A percentile compares a stretch with the other conserved stretches of the same genome.
Evolutionary conservation across 768 basidiomycete species (phyloP).

Genomic region (Gloeopeniophorella convolvens): DNA sequence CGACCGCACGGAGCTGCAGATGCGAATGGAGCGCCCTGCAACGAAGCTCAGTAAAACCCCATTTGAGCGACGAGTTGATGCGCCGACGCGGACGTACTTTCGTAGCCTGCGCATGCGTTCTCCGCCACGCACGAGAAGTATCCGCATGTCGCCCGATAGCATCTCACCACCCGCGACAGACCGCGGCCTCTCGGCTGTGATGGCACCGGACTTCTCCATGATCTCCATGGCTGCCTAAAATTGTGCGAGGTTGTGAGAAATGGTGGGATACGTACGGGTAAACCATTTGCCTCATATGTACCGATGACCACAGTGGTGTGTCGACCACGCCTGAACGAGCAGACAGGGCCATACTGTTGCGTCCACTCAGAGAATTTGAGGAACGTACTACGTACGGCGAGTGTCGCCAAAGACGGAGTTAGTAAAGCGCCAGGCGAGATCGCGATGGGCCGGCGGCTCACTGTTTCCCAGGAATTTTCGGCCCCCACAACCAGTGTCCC

Average conservation of each 20-base stretch:
- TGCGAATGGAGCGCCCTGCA: constrained; percentile 30
- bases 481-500: constrained; percentile 10
- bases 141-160: constrained; percentile 30
- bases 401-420: not conserved
- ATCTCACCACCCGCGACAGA: constrained; percentile 31
- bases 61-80: not conserved
- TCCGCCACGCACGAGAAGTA: constrained; percentile 25
- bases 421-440: not conserved
- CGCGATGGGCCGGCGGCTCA: not conserved
- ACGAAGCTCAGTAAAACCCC: not conserved
- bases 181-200: constrained; percentile 32
- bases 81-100: constrained; percentile 15
- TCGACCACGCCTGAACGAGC: constrained; percentile 47
- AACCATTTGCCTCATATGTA: constrained; percentile 24
- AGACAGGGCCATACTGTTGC: constrained; percentile 54
- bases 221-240: constrained; percentile 33
- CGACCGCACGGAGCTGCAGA: constrained; percentile 30
- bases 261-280: not conserved
- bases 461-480: not conserved
- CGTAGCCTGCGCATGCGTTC: constrained; percentile 29
- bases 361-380: constrained; percentile 42
- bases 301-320: constrained; percentile 41
- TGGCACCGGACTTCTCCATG: constrained; percentile 34
- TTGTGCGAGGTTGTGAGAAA: not conserved
- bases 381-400: not conserved